Conservation (phyloP, 1,139 yeast genomes). For the Suhomyces bokatorum region DNA sequence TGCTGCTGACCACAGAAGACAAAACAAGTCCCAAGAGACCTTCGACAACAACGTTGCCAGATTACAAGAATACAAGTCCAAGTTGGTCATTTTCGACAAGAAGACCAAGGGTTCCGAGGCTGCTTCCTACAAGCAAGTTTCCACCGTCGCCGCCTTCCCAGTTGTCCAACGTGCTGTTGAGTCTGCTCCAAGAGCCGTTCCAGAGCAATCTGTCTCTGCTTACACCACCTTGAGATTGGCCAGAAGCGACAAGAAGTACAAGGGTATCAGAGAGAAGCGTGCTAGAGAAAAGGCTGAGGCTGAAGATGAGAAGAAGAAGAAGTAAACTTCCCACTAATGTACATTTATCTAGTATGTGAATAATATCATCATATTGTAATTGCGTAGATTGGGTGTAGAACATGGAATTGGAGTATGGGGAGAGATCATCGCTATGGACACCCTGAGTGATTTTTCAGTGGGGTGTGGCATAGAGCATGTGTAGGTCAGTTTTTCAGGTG, state of each 20-base stretch:
- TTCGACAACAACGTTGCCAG: slow-evolving; percentile 94
- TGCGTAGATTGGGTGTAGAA: slow-evolving; percentile 1
- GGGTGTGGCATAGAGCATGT: too few species aligned
- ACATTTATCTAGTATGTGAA: slow-evolving; percentile 14
- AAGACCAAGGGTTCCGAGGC: slow-evolving; percentile 75
- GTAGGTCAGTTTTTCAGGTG: too few species aligned
- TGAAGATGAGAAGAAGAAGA: slow-evolving; percentile 96
- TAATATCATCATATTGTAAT: slow-evolving; percentile 10
- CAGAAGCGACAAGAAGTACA: slow-evolving; percentile 89
- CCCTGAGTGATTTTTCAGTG: too few species aligned
- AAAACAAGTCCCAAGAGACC: slow-evolving; percentile 96
- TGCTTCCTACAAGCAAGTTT: slow-evolving; percentile 70
- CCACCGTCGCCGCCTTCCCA: slow-evolving; percentile 88
- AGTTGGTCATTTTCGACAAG: slow-evolving; percentile 94
- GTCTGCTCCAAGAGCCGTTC: slow-evolving; percentile 87
- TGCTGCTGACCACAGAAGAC: slow-evolving; percentile 99
- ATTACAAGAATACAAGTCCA: slow-evolving; percentile 93
- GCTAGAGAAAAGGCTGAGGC: slow-evolving; percentile 97
- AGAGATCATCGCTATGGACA: too few species aligned
- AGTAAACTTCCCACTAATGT: slow-evolving; percentile 48
- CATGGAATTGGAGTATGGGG: background rate
- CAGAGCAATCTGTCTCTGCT: slow-evolving; percentile 82
- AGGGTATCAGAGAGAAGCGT: slow-evolving; percentile 97
- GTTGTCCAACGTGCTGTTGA: slow-evolving; percentile 76
- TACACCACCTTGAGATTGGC: slow-evolving; percentile 95